Evolutionary conservation across 2,329 filamentous ascomycete genomes (phyloP).

Genomic region (Dactylellina sp.): DNA sequence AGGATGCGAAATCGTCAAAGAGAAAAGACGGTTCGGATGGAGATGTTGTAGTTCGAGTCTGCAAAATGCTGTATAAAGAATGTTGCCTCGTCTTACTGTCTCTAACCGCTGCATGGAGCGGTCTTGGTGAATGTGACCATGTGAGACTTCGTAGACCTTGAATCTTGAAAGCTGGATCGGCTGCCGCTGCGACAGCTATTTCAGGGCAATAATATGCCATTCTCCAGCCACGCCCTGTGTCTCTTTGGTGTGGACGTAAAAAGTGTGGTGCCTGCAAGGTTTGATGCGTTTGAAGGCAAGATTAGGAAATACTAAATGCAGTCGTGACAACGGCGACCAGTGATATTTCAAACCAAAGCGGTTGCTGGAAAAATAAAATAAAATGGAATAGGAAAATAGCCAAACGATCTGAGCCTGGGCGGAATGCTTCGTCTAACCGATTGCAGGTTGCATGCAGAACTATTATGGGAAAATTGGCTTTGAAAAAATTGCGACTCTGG

Average conservation of each 20-base stretch:
- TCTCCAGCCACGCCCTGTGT: slow-evolving; percentile 39
- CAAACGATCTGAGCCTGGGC: slow-evolving; percentile 11
- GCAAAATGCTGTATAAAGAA: slow-evolving; percentile 55
- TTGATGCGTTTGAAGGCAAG: slow-evolving; percentile 40
- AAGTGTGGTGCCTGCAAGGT: slow-evolving; percentile 52
- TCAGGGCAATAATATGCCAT: slow-evolving; percentile 57
- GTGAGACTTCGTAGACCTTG: slow-evolving; percentile 57
- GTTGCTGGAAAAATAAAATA: slow-evolving; percentile 36
- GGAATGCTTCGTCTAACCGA: slow-evolving; percentile 36
- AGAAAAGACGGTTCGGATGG: slow-evolving; percentile 48
- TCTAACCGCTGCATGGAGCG: slow-evolving; percentile 49
- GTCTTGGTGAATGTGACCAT: slow-evolving; percentile 55
- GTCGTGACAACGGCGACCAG: slow-evolving; percentile 55
- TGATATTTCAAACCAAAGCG: slow-evolving; percentile 43
- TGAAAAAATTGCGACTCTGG: slow-evolving; percentile 17
- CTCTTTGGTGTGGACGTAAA: slow-evolving; percentile 28
- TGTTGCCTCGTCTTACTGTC: slow-evolving; percentile 53
- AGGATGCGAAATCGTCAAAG: slow-evolving; percentile 52
- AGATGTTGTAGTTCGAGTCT: slow-evolving; percentile 39
- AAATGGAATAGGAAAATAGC: no score
- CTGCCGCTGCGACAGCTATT: slow-evolving; percentile 56
- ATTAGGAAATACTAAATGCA: slow-evolving; percentile 57
- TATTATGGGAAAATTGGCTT: slow-evolving; percentile 19
- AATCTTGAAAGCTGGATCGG: slow-evolving; percentile 56
- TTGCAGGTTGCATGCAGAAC: slow-evolving; percentile 32